Evolutionary conservation across 306 rosid genomes (phyloP), one percentile per base, ranked within the genome.

Genomic region (Pyrus pyrifolia): DNA sequence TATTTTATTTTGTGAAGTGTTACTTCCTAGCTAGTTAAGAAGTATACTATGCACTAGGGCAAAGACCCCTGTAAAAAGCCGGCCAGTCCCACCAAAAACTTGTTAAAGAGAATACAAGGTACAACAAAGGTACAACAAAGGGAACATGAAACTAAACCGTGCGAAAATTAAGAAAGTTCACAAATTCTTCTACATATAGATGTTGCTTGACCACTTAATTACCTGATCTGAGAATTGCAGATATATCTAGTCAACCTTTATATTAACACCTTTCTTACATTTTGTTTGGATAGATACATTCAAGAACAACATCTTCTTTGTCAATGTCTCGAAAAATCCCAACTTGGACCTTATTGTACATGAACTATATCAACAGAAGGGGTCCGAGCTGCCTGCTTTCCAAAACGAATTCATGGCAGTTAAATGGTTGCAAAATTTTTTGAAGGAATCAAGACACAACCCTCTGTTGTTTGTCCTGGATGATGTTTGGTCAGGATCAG

Each of bases 231-330:
- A 4, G 9, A 12, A 13, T 57, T 44, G 11, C 23, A 29, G 52
- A 38, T 33, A 3, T 17, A n/a, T 30, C 38, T 67, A 29, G 21
- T 59, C 27, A 64, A 8, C 35, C 18, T 62, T 52, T 40, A 17
- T 44, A 49, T 30, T 71, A 69, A 75, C 21, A 64, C 29, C 73
- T 45, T 51, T 68, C 71, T 82, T 18, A 18, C 67, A 57, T 72
- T 17, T 15, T 72, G 1, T 80, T 85, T 81, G 42, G 72, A 35
- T 65, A 91, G 93, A 80, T 66, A 81, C 40, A 71, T 89, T 85
- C 86, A 75, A 78, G 78, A 81, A 75, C 23, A 92, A 84, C 38
- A 88, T 90, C 79, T 79, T 92, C 82, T 92, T 84, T n/a, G 23
- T 92, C 65, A 67, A 78, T 19, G 80, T 90, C 68, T 83, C 79